Evolutionary conservation across 2,329 filamentous ascomycete genomes (phyloP).

Genomic region (Phialocephala subalpina): DNA sequence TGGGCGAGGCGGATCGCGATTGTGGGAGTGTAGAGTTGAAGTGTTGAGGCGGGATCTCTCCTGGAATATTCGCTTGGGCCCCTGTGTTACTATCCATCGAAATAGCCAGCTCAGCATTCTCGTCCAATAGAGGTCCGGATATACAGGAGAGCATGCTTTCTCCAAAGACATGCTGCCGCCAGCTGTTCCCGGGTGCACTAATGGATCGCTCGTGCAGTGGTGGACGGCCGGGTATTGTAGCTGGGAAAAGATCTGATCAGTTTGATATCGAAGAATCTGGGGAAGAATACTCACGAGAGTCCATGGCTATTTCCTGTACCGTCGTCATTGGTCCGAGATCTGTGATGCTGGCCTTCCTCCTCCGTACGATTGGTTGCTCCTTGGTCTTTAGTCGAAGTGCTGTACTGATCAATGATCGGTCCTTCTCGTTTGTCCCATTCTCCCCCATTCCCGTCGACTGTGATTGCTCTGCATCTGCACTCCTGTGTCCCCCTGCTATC

Average conservation of each 20-base stretch:
- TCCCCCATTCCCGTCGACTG: slow-evolving; percentile 48
- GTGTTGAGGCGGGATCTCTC: slow-evolving; percentile 7
- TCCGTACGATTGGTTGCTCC: slow-evolving; percentile 62
- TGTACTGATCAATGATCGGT: slow-evolving; percentile 44
- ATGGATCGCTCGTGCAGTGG: slow-evolving; percentile 70
- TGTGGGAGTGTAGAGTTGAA: slow-evolving; percentile 14
- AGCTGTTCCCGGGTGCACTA: slow-evolving; percentile 63
- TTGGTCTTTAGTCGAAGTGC: slow-evolving; percentile 62
- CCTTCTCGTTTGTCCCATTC: slow-evolving; percentile 46
- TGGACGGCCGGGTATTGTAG: slow-evolving; percentile 72
- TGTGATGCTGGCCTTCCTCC: slow-evolving; percentile 70
- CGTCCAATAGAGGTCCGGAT: slow-evolving; percentile 45
- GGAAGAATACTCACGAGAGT: slow-evolving; percentile 65
- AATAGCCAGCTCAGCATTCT: slow-evolving; percentile 44
- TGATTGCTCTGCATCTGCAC: slow-evolving; percentile 54
- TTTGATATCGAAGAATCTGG: slow-evolving; percentile 10
- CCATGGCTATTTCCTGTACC: slow-evolving; percentile 72
- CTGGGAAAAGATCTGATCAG: slow-evolving; percentile 47
- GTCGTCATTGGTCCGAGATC: slow-evolving; percentile 74
- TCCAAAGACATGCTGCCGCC: slow-evolving; percentile 54
- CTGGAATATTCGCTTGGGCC: slow-evolving; percentile 25
- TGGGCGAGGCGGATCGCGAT: slow-evolving; percentile 37
- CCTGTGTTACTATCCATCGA: slow-evolving; percentile 18
- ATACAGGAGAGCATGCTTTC: slow-evolving; percentile 45
- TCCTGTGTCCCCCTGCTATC: slow-evolving; percentile 51